Evolutionary conservation across 2,329 filamentous ascomycete genomes (phyloP), one percentile per base, ranked within the genome.

Genomic region (Trichoderma guizhouense): DNA sequence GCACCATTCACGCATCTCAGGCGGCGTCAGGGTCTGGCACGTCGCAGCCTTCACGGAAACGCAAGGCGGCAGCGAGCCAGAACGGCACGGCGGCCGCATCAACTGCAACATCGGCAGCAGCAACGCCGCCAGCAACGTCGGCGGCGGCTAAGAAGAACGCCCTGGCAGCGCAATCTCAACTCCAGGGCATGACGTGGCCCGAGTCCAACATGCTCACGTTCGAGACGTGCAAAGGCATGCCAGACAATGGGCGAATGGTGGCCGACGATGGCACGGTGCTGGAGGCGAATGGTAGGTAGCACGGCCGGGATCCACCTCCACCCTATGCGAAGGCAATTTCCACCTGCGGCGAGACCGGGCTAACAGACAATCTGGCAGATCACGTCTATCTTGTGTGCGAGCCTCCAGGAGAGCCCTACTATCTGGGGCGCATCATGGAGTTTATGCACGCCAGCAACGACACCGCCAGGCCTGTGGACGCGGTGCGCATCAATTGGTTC

Each of bases 351-450:
- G 70, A 72, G 65, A 18, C 57, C 71, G 57, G 75, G 76, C 79
- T 81, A 79, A 81, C 80, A 79, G 74, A 75, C 28, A 61, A 28
- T 61, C 74, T 77, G 74, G 77, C 81, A 90, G 88, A 90, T 82
- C 87, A 98, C 84, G 93, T 97, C 76, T 99, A 98, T 85, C 89
- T 98, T 74, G 92, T 99, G 74, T 98, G 95, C 83, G 96, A 99
- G 83, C 96, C 96, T 65, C 96, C 96, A 18, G 96, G 96, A 68
- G 96, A 99, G 83, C 96, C 96, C 70, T 99, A 99, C 84, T 99
- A 99, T 81, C 86, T 99, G 75, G 96, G 93, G 74, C 93, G 96
- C 77, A 96, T 99, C 81, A 99, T 99, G 96, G 95, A 99, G 81
- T 98, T 98, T 80, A 85, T 98, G 77, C 94, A 97, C 79, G 84